Evolutionary conservation across 2,329 filamentous ascomycete species (phyloP).

Genomic region (Colletotrichum limetticola): DNA sequence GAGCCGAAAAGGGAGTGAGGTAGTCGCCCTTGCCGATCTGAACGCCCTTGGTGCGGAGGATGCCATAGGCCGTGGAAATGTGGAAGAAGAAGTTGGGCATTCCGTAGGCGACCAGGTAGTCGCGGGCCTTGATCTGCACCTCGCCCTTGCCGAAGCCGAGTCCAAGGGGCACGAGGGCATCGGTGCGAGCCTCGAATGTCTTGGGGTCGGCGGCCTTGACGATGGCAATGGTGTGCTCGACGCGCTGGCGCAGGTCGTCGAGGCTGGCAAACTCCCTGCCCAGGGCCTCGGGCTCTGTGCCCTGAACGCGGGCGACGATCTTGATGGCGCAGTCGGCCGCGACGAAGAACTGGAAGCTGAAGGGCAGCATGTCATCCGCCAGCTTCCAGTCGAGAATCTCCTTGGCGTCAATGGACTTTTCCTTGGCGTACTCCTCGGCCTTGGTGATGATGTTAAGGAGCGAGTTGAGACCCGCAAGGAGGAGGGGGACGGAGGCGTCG

Average conservation of each 20-base stretch:
- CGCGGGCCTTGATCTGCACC: conserved; percentile 43
- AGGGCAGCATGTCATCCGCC: conserved; percentile 54
- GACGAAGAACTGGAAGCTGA: conserved; percentile 53
- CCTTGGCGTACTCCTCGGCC: conserved; percentile 19
- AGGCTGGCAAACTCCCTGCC: conserved; percentile 45
- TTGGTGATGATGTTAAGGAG: conserved; percentile 29
- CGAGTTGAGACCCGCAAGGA: conserved; percentile 28
- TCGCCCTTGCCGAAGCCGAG: conserved; percentile 38
- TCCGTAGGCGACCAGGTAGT: conserved; percentile 55
- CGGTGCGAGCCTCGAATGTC: conserved; percentile 38
- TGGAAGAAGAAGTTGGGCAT: conserved; percentile 73
- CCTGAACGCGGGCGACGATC: conserved; percentile 47
- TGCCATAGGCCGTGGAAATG: conserved; percentile 63
- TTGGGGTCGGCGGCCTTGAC: conserved; percentile 44
- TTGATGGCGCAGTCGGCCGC: conserved; percentile 44
- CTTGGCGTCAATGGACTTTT: conserved; percentile 23
- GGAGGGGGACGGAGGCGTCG: conserved; percentile 28
- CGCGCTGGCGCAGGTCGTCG: conserved; percentile 47
- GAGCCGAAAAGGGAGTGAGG: conserved; percentile 41
- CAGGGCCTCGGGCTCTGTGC: conserved; percentile 40
- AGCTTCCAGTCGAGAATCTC: conserved; percentile 37
- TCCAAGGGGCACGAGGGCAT: conserved; percentile 40
- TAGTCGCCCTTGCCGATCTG: conserved; percentile 68
- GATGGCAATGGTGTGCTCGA: conserved; percentile 42
- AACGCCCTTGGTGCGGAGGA: conserved; percentile 67